Evolutionary conservation across 2,329 filamentous ascomycete species (phyloP).

Genomic region (Sporothrix pseudoabietina): DNA sequence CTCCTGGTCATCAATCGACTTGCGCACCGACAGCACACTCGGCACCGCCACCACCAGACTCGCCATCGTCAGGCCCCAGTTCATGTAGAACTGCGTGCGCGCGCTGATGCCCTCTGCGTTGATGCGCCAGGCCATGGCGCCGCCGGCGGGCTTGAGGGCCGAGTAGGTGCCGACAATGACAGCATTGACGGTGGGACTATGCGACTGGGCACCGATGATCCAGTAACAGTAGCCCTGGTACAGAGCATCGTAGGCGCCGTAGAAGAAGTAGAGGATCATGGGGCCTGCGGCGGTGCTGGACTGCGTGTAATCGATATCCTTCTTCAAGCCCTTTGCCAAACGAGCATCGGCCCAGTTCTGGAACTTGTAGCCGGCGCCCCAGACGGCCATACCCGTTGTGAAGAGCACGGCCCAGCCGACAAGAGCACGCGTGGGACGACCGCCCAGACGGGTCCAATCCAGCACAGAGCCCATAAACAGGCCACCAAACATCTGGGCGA

Average conservation of each 20-base stretch:
- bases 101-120: constrained; percentile 51
- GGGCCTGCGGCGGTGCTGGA: constrained; percentile 38
- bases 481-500: constrained; percentile 59
- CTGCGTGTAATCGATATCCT: constrained; percentile 44
- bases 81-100: constrained; percentile 49
- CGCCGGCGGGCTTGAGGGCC: constrained; percentile 45
- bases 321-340: constrained; percentile 43
- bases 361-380: constrained; percentile 66
- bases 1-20: constrained; percentile 38
- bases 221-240: constrained; percentile 69
- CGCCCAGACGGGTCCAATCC: constrained; percentile 48
- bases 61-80: constrained; percentile 51
- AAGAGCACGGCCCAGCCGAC: constrained; percentile 52
- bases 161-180: constrained; percentile 53
- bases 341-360: constrained; percentile 56
- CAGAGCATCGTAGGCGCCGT: constrained; percentile 67
- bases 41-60: constrained; percentile 48
- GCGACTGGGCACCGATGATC: constrained; percentile 52
- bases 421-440: constrained; percentile 48
- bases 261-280: constrained; percentile 71
- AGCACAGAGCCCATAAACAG: constrained; percentile 51
- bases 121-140: constrained; percentile 41
- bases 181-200: constrained; percentile 47
- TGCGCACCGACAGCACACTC: constrained; percentile 45
- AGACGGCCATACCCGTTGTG: constrained; percentile 54